Base-by-base conservation (phyloP, 2,329 filamentous ascomycete genomes). In the Cercospora janseana region DNA sequence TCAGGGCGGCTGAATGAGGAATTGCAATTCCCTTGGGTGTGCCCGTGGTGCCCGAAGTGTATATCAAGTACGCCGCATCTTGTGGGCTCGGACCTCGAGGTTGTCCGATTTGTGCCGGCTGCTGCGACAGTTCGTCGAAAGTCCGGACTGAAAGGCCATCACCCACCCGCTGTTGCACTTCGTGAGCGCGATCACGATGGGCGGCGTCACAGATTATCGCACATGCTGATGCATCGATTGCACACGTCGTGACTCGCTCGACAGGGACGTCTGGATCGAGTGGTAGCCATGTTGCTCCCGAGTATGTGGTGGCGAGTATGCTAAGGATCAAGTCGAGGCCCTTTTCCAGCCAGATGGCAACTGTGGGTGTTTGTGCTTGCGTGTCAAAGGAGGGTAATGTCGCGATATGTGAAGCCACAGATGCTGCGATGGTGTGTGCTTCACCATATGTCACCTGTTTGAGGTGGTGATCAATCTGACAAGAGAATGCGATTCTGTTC, bases 31-130 rank as follows among this genome's bases (percentile, higher is more conserved):
- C 60, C 32, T 64, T 66, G 4, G 63, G 60, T 7, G 58, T 57
- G 6, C 61, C 59, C 5, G 57, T 62, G 15, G 58, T 61, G n/a
- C 63, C 60, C 15, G 60, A 61, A 23, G 64, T 62, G 53, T 62
- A 64, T 20, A 66, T 62, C 21, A 67, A 54, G 37, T 58, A 62
- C 16, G 57, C 57, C 21, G 57, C 59, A 47, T 61, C 46, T 21
- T 50, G 34, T 28, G 56, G 54, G 2, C 26, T 37, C 32, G 57
- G 54, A 6, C 43, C 51, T 13, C 15, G 10, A 10, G 15, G 32
- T n/a, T 16, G 7, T 6, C 18, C 2, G 10, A 43, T 37, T 15
- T 13, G 18, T 6, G 3, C 28, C 5, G 42, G 9, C 16, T 7
- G 43, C 4, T 6, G 15, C 16, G 43, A 20, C 12, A 60, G 41